Base-by-base conservation (phyloP, 2,329 filamentous ascomycete genomes). In the Neurospora sp. region DNA sequence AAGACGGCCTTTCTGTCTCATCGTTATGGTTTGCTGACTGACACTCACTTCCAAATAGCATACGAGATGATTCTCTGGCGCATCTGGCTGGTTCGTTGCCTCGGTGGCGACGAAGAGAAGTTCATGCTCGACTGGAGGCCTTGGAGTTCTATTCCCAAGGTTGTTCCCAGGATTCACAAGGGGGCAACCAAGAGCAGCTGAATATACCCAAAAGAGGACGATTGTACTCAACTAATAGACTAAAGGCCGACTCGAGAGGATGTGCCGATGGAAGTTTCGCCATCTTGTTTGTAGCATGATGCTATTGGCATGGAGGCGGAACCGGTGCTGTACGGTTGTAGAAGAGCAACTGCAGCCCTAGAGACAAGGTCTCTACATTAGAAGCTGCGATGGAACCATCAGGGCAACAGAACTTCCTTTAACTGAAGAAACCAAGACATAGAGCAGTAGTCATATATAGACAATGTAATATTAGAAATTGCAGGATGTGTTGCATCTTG, bases 41-140 rank as follows among this genome's bases (percentile, higher is more conserved):
- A 52, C 62, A 28, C n/a, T 40, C 46, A 46, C 8, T 15, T 15
- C 42, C 28, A 40, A 13, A 46, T 70, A 78, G 92, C 92, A 17
- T 96, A 96, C 79, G 91, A 90, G 77, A 93, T 95, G 78, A 93
- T 96, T 74, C 83, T 89, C 15, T 96, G 93, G 92, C 90, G 92
- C 3, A 89, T 94, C 36, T 95, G 92, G 90, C 84, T 96, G 19
- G 87, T 92, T 52, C 89, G 91, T 72, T 93, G 91, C 75, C 81
- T 96, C 67, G 92, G 93, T 72, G 87, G 89, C 3, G 85, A 85
- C 66, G 91, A 93, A 76, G 86, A 91, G 58, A 87, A 93, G 76
- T 96, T 89, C 76, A 83, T 86, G 75, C 81, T 96, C 70, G 76
- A 86, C 68, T 96, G 93, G 92, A 87, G 89, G 1, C 86, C 85